A percentile compares a stretch with the other conserved stretches of the same genome.
Evolutionary conservation across 2,329 filamentous ascomycete species (phyloP).

Genomic region (Davidsoniella neocaledoniae): DNA sequence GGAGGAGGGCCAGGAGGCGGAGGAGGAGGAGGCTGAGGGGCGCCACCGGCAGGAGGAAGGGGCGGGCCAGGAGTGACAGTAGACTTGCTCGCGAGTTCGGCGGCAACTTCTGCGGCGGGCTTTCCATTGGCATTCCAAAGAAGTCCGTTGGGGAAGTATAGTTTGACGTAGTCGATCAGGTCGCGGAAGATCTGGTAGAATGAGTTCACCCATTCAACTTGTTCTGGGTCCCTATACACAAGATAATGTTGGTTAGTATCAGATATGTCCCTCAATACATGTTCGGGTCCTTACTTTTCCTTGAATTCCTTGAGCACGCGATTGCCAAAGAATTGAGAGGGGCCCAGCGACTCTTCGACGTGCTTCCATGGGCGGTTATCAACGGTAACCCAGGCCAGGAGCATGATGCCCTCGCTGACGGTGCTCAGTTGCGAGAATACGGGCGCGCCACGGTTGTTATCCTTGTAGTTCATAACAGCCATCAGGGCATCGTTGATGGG

Average conservation of each 20-base stretch:
- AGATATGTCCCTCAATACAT: not conserved
- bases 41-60: conserved; percentile 19
- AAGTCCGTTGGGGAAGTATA: conserved; percentile 63
- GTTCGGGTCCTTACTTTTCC: conserved; percentile 32
- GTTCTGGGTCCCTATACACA: conserved; percentile 51
- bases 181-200: conserved; percentile 84
- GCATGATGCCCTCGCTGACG: conserved; percentile 77
- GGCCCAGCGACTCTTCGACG: conserved; percentile 65
- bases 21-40: conserved; percentile 43
- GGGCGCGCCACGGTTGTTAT: conserved; percentile 59
- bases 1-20: conserved; percentile 57
- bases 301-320: conserved; percentile 83
- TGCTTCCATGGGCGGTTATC: conserved; percentile 72
- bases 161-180: conserved; percentile 68
- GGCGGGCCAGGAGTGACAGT: conserved; percentile 31
- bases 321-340: conserved; percentile 89
- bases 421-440: conserved; percentile 71
- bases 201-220: conserved; percentile 80
- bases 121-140: conserved; percentile 71
- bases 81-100: conserved; percentile 33
- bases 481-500: conserved; percentile 73
- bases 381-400: conserved; percentile 78
- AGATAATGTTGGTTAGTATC: conserved; percentile 4
- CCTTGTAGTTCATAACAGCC: conserved; percentile 63
- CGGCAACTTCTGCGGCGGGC: conserved; percentile 49